These are phyloP conservation scores for Fabrea salina DNA, from an alignment of 169 alveolate species.

Conservation along the genomic window DNA sequence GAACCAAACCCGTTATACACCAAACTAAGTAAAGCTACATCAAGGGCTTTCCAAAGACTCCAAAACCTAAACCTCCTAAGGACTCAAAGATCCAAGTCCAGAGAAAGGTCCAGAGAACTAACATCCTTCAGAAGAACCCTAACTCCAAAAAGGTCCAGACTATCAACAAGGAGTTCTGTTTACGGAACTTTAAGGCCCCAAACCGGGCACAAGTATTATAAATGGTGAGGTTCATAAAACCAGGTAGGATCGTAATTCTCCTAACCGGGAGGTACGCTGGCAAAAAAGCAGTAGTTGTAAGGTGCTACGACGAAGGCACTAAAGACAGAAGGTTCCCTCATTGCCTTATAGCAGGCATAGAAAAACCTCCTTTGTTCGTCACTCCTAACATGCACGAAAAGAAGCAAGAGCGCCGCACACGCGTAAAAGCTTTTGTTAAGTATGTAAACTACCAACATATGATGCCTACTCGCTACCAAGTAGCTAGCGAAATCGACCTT, in stretches of 20 bases:
- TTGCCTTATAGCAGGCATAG: constrained; percentile 96
- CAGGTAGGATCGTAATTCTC: constrained; percentile 97
- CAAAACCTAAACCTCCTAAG: too few species aligned
- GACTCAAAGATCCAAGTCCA: too few species aligned
- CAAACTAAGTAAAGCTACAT: too few species aligned
- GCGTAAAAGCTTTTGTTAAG: constrained; percentile 94
- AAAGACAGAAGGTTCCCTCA: constrained; percentile 94
- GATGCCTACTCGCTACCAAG: constrained; percentile 95
- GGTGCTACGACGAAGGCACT: constrained; percentile 91
- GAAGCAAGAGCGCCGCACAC: constrained; percentile 90
- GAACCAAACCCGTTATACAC: too few species aligned
- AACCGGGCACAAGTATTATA: too few species aligned
- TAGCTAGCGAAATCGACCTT: constrained; percentile 15
- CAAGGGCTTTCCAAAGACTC: too few species aligned
- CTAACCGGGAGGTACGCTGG: constrained; percentile 99
- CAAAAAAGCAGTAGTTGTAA: constrained; percentile 96
- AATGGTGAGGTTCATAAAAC: constrained; percentile 85
- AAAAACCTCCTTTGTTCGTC: constrained; percentile 93
- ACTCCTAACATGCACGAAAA: constrained; percentile 90
- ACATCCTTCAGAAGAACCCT: too few species aligned
- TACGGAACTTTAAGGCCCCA: too few species aligned
- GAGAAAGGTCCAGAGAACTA: too few species aligned
- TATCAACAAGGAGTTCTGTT: too few species aligned
- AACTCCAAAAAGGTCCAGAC: too few species aligned
- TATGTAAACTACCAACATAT: constrained; percentile 96